Base-by-base conservation (phyloP, 2,329 filamentous ascomycete genomes). In the Penicillium sp. region DNA sequence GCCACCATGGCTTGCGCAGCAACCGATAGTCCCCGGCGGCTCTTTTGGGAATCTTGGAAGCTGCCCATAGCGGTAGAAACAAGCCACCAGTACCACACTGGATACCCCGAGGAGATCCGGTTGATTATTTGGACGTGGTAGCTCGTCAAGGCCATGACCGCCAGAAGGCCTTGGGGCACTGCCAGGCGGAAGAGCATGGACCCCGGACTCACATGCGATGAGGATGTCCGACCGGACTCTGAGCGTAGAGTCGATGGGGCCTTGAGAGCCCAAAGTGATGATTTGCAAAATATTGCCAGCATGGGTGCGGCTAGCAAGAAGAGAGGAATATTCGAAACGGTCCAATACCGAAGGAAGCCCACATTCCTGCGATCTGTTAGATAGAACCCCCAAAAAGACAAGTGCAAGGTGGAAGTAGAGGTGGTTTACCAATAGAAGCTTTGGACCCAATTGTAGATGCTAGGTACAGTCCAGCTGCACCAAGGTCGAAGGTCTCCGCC, bases 61-160 rank as follows among this genome's bases (percentile, higher is more conserved):
- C 65, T 59, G 35, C 65, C 62, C 47, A 76, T 59, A 15, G 70
- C 65, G 38, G 62, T 62, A 17, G 76, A 78, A 0, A 90, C 90
- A 41, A 96, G 73, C 82, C 89, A 91, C 82, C 90, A 88, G 73
- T 96, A 95, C 92, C 92, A 97, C 17, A 95, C 77, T 1, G 92
- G 90, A 75, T 94, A 96, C 0, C 88, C 94, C 0, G 93, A 96
- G 1, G 91, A 89, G 15, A 99, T 83, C 25, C 95, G 86, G 47
- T 90, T 96, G 69, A 98, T 89, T 67, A 99, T 96, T 76, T 99
- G 95, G 28, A 97, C 90, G 72, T 99, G 95, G 71, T 96, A 96
- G 63, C 81, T 91, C 12, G 88, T 91, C 20, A 93, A 76, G 20
- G 92, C 90, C 60, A 94, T 75, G 2, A 85, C 61, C 1, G 89